Evolutionary conservation across 225 moss, liverwort and hornwort species (phyloP), one percentile per base, ranked within the genome.

Genomic region (Marchantia paleacea): DNA sequence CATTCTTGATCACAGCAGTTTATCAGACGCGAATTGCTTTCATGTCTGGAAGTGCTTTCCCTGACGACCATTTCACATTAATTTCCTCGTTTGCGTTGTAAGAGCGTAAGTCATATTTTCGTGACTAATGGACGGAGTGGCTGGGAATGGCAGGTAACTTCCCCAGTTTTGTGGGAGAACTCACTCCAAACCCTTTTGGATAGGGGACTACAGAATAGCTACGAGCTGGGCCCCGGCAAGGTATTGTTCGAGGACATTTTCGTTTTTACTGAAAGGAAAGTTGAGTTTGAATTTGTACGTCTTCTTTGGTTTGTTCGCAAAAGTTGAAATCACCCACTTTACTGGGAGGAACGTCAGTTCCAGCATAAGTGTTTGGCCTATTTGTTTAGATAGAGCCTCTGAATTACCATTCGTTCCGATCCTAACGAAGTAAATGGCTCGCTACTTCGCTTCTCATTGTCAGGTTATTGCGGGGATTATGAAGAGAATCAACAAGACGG

Each of bases 211-310:
- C 94, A 99, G 88, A 92, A 84, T 78, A 94, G 94, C 78, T 99
- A 99, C 74, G 99, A 99, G 85, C 87, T 99, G 61, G 95, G 99
- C 53, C 99, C 99, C 73, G 95, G 99, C 79, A 99, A 99, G 95
- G 96, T 96, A 75, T 25, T 10, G 64, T 24, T 18, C n/a, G 50
- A 52, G 65, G 75, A 58, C 75, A 30, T 13, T 29, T 22, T 28
- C 25, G 39, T 39, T 39, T 39, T 39, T 6, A 30, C 29, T 68
- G 12, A 68, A 11, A 68, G 25, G 49, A 28, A 5, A 39, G 39
- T 39, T 39, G 39, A 39, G 39, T 39, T 39, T 39, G 5, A 39
- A 39, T 39, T 39, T 0, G n/a, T 73, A 52, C 24, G 0, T 25
- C 58, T 75, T 19, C 11, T n/a, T 75, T 64, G 19, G n/a, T n/a